Percentiles rank a stretch among this genome's conserved stretches.
Evolutionary conservation across 768 basidiomycete genomes (phyloP).

Genomic region (Gloeophyllum trabeum): DNA sequence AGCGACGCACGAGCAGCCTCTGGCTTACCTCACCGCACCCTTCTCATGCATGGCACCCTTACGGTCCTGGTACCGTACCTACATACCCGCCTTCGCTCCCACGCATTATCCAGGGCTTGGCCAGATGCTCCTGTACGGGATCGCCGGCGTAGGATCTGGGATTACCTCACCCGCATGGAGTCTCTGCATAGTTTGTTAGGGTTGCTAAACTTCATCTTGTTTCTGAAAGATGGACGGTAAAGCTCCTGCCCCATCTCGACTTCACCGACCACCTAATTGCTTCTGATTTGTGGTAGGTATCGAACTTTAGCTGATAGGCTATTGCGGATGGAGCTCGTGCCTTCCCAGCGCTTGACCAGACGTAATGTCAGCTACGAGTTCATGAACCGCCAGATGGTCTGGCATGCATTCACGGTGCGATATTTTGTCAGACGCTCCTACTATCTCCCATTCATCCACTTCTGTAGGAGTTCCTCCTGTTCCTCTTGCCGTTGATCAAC

Average conservation of each 20-base stretch:
- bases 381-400: slow-evolving; percentile 99
- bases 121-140: slow-evolving; percentile 83
- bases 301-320: slow-evolving; percentile 76
- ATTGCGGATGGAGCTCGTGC: slow-evolving; percentile 61
- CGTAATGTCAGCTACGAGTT: slow-evolving; percentile 95
- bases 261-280: neutral
- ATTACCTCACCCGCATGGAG: slow-evolving; percentile 52
- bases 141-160: slow-evolving; percentile 65
- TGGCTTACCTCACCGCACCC: slow-evolving; percentile 46
- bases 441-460: neutral
- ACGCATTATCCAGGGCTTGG: slow-evolving; percentile 81
- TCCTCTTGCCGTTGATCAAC: slow-evolving; percentile 79
- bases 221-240: slow-evolving; percentile 81
- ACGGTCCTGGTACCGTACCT: slow-evolving; percentile 74
- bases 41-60: slow-evolving; percentile 58
- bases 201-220: slow-evolving; percentile 69
- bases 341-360: slow-evolving; percentile 55
- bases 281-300: slow-evolving; percentile 41
- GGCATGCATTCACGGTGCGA: slow-evolving; percentile 96
- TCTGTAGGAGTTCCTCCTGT: slow-evolving; percentile 85
- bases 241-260: slow-evolving; percentile 18
- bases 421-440: slow-evolving; percentile 4
- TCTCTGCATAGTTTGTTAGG: slow-evolving; percentile 50
- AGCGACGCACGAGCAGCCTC: slow-evolving; percentile 30
- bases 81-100: slow-evolving; percentile 56